Percentiles rank a stretch among this genome's conserved stretches.
phyloP scores from a whole-genome alignment of 495 filamentous ascomycete species.

The Tuber indicum region DNA sequence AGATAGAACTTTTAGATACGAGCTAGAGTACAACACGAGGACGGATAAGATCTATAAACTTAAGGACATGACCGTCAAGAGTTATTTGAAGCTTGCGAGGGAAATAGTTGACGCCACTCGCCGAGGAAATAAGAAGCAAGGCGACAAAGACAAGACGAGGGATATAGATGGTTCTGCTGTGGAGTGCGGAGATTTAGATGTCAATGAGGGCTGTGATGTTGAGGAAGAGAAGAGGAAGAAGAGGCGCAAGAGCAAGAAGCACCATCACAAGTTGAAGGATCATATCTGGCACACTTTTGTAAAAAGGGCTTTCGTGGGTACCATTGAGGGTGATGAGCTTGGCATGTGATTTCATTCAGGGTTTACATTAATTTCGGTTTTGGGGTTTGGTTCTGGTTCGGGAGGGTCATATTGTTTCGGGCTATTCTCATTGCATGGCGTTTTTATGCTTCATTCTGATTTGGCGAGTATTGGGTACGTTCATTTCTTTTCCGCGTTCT shows the following conservation, averaged over 20 bases:
- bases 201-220: constrained; percentile 30
- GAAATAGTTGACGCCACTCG: constrained; percentile 54
- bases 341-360: constrained; percentile 3
- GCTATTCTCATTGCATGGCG: constrained; percentile 28
- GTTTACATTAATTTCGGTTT: not conserved
- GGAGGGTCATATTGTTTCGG: constrained; percentile 15
- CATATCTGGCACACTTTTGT: constrained; percentile 71
- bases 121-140: constrained; percentile 46
- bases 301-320: constrained; percentile 70
- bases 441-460: constrained; percentile 30
- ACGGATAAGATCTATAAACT: constrained; percentile 68
- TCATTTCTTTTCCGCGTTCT: constrained; percentile 23
- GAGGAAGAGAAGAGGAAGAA: constrained; percentile 47
- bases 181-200: constrained; percentile 20
- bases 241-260: constrained; percentile 46
- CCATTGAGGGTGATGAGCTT: constrained; percentile 56
- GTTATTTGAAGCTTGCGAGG: constrained; percentile 67
- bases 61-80: constrained; percentile 77
- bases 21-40: constrained; percentile 80
- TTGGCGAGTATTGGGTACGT: constrained; percentile 27
- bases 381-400: constrained; percentile 10
- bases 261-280: constrained; percentile 49
- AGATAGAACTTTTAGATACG: constrained; percentile 56
- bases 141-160: constrained; percentile 32
- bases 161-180: constrained; percentile 19